Evolutionary conservation across 768 basidiomycete genomes (phyloP), one percentile per base, ranked within the genome.

Genomic region (Leucosporidium creatinivorum): DNA sequence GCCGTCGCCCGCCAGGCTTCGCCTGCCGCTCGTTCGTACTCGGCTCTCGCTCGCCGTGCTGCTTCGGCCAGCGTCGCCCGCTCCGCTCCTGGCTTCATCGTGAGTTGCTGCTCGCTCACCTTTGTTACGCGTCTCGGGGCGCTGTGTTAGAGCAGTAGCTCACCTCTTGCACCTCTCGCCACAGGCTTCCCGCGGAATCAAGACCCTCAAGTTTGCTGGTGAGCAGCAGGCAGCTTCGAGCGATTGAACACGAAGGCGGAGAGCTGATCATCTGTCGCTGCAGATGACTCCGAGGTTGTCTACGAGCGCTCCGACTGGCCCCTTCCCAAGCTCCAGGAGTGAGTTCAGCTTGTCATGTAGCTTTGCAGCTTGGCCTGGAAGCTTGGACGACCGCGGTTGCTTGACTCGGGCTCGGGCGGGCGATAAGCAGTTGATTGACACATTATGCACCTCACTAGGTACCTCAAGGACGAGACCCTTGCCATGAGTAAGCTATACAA

Each of bases 401-500:
- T 17, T 44, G 15, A 44, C 15, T 12, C 12, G 5, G 33, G 12
- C 33, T 36, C 33, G 33, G 33, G 12, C 33, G 33, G 33, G 33
- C 33, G 33, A 36, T 36, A 36, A 36, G 33, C 33, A 36, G 33
- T 36, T 12, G 33, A 36, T 12, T 36, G 12, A 36, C 12, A n/a
- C 39, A 44, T 44, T 13, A 7, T 44, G 8, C 8, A 44, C 39
- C 39, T 44, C 39, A 44, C 39, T 44, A 44, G 39, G 39, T 99
- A 94, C 85, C 96, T 99, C 85, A 98, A 98, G 81, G 89, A 98
- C 78, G 96, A 99, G 80, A 97, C 93, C 73, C 90, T 99, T 63
- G 94, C 94, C 70, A 86, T 99, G 80, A 98, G 98, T 28, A 23
- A 15, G 33, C 26, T 18, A 8, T 33, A 21, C 31, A 28, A 2